phyloP scores from a whole-genome alignment of 1,284 basidiomycete genomes.

The Pseudozyma hubeiensis region DNA sequence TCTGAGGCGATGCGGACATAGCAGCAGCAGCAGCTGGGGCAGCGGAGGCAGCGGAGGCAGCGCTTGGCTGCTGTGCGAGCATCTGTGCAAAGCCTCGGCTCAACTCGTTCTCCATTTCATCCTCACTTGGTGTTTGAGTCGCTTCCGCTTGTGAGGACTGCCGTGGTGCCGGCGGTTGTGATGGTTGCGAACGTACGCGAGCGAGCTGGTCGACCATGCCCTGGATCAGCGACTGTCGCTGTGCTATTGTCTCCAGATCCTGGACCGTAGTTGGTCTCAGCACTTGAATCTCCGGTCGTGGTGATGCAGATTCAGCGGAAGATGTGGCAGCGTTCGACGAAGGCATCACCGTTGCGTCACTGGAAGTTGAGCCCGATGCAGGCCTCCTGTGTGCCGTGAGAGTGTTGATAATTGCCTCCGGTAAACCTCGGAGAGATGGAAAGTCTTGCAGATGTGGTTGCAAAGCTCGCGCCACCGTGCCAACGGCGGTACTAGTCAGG shows the following conservation, averaged over 20 bases:
- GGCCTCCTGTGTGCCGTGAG: background rate
- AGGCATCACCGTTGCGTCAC: background rate
- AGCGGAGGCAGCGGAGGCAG: background rate
- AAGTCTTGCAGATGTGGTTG: constrained; percentile 16
- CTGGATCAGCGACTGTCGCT: constrained; percentile 28
- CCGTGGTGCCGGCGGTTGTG: background rate
- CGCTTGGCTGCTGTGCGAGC: constrained; percentile 19
- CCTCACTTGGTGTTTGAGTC: background rate
- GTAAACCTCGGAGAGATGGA: background rate
- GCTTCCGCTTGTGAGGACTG: background rate
- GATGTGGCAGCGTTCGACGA: constrained; percentile 1
- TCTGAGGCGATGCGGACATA: background rate
- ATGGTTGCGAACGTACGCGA: constrained; percentile 19
- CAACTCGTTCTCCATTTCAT: constrained; percentile 10
- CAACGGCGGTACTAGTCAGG: constrained; percentile 12
- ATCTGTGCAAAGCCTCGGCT: constrained; percentile 26
- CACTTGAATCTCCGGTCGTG: too few species aligned
- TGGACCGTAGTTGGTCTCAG: background rate
- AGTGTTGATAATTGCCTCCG: constrained; percentile 2
- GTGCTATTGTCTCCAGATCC: background rate
- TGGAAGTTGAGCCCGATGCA: background rate
- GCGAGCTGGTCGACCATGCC: constrained; percentile 33
- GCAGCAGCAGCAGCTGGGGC: constrained; percentile 1
- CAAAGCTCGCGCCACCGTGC: constrained; percentile 10
- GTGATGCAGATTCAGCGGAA: background rate